Evolutionary conservation across 1,284 basidiomycete genomes (phyloP), one percentile per base, ranked within the genome.

Genomic region (Pterula multifida): DNA sequence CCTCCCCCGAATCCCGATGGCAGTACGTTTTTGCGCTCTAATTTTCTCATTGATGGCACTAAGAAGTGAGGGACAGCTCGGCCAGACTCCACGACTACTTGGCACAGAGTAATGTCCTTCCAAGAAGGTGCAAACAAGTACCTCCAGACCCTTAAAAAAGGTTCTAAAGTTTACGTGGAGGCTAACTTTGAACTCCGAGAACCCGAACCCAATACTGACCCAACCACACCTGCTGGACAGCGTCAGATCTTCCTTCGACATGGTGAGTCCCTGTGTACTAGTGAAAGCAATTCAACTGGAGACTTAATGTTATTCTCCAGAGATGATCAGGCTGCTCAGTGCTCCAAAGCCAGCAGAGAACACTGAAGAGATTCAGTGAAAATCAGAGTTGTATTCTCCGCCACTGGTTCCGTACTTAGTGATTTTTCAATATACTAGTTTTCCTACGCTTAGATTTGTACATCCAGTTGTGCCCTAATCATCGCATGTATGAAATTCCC

Each of bases 211-310:
- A 68, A 65, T 45, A 75, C 81, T 6, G 82, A 86, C 49, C 71
- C 83, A 1, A 65, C 71, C 45, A 75, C 80, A 0, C 75, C 79
- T 24, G 71, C 78, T 52, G 82, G 79, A 1, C 85, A 87, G 60
- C 77, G 83, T 26, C 86, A 89, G 61, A 83, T 90, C 51, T 85
- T 88, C 66, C 69, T 89, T 42, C 72, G 75, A 58, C 85, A 89
- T 54, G 85, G 86, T 85, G 53, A 36, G 71, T 57, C 28, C n/a
- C n/a, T 13, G n/a, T n/a, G n/a, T n/a, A n/a, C n/a, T n/a, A n/a
- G n/a, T n/a, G n/a, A n/a, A n/a, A n/a, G n/a, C 12, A 2, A 13
- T 53, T n/a, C n/a, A n/a, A n/a, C n/a, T n/a, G n/a, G n/a, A n/a
- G n/a, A n/a, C n/a, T n/a, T n/a, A n/a, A n/a, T n/a, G n/a, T n/a